Evolutionary conservation across 1,284 basidiomycete species (phyloP), one percentile per base, ranked within the genome.

Genomic region (Rhodotorula glutinis): DNA sequence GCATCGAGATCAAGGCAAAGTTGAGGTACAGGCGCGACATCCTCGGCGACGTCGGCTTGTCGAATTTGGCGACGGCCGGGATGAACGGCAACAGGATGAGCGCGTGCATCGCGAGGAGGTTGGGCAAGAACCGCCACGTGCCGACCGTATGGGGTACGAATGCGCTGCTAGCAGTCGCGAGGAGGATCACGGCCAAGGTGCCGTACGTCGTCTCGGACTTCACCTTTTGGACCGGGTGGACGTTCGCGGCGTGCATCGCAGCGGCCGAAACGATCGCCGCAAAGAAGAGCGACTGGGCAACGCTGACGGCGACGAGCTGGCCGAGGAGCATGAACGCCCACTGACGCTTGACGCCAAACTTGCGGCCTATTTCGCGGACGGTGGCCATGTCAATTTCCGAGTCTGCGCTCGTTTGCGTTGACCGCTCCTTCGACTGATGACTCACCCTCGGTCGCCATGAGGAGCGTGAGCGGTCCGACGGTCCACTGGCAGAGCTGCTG

Each of bases 321-420:
- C 88, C 88, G 5, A 90, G 81, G 47, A 89, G 79, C 87, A 89
- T 88, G 78, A 87, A 89, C 1, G 85, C 85, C 84, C 85, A 87
- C 0, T 85, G 72, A 66, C 84, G 81, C 67, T 82, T 83, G 66
- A 88, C 81, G n/a, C 78, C 76, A 53, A 82, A 76, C 46, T 80
- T 78, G 47, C 78, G 77, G 41, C 84, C 86, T 81, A 21, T 3
- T 14, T 11, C 33, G 53, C 4, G 40, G 3, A 5, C 40, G 2
- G 2, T 7, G 17, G 16, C 29, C 3, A 9, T 38, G 33, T 38
- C 43, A 44, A 44, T 5, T 10, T 44, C 43, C 43, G 21, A 7
- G 43, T 14, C n/a, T n/a, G n/a, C n/a, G n/a, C n/a, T n/a, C n/a
- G n/a, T n/a, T n/a, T n/a, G n/a, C n/a, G n/a, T n/a, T n/a, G n/a